Conservation (phyloP, 192 early-diverging fungal genomes). For the Umbelopsis isabellina region DNA sequence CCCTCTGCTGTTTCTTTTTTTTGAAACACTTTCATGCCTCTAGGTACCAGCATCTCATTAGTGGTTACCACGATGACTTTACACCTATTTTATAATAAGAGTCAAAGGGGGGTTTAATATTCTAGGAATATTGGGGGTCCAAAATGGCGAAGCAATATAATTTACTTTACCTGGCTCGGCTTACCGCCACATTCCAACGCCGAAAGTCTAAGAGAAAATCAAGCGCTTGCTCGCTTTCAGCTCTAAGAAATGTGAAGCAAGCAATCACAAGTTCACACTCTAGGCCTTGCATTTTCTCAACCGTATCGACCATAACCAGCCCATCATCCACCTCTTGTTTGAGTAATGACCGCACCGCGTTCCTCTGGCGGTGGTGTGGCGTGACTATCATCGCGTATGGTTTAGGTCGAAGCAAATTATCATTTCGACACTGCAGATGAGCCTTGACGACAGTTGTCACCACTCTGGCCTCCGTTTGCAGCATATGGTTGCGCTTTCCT, state of each 20-base stretch:
- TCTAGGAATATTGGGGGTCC: background rate
- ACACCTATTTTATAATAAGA: conserved; percentile 6
- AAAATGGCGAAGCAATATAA: background rate
- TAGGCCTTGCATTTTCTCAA: conserved; percentile 60
- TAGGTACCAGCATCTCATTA: conserved; percentile 21
- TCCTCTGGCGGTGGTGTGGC: conserved; percentile 53
- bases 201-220: conserved; percentile 48
- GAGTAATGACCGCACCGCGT: conserved; percentile 31
- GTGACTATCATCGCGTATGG: conserved; percentile 45
- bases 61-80: conserved; percentile 29
- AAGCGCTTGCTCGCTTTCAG: conserved; percentile 23
- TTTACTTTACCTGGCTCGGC: conserved; percentile 39
- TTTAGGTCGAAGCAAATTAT: conserved; percentile 8
- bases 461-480: conserved; percentile 40
- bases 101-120: conserved; percentile 1
- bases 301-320: conserved; percentile 46
- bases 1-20: conserved; percentile 26
- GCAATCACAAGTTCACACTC: conserved; percentile 64
- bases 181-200: conserved; percentile 53
- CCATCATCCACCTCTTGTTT: conserved; percentile 24
- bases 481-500: conserved; percentile 19
- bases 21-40: conserved; percentile 25
- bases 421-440: conserved; percentile 33
- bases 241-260: conserved; percentile 55
- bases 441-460: conserved; percentile 41